These are phyloP conservation scores for Dioszegia aurantiaca DNA, from an alignment of 768 basidiomycete genomes.

Conservation along the genomic window DNA sequence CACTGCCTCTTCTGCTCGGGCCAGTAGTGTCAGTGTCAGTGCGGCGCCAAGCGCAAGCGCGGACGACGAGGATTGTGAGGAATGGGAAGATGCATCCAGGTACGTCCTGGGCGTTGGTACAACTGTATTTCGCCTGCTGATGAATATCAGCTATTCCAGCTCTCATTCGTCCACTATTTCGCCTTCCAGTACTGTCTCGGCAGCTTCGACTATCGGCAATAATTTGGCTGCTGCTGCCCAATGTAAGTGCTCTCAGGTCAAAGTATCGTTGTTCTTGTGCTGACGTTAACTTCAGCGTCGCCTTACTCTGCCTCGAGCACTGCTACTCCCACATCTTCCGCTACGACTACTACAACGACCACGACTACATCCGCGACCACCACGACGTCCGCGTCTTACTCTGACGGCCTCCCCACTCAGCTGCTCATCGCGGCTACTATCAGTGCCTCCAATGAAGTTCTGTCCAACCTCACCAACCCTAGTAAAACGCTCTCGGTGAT, in stretches of 20 bases:
- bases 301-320: background rate
- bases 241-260: background rate
- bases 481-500: slow-evolving; percentile 9
- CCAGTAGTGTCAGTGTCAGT: too few relatives aligned
- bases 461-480: slow-evolving; percentile 7
- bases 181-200: background rate
- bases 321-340: slow-evolving; percentile 2
- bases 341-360: background rate
- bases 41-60: slow-evolving; percentile 1
- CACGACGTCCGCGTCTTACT: background rate
- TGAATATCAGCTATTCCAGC: slow-evolving; percentile 2
- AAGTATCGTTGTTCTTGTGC: background rate
- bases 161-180: background rate
- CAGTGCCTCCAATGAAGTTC: slow-evolving; percentile 6
- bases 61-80: slow-evolving; percentile 19
- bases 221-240: background rate
- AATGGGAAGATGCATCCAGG: slow-evolving; percentile 17
- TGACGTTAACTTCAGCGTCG: background rate
- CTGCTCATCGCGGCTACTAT: slow-evolving; percentile 1
- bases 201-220: background rate
- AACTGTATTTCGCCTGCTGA: background rate
- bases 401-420: slow-evolving; percentile 1
- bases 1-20: background rate
- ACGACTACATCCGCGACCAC: background rate
- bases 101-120: too few relatives aligned